Evolutionary conservation across 371 early-diverging fungal species (phyloP).

Genomic region (Fennellomyces sp.): DNA sequence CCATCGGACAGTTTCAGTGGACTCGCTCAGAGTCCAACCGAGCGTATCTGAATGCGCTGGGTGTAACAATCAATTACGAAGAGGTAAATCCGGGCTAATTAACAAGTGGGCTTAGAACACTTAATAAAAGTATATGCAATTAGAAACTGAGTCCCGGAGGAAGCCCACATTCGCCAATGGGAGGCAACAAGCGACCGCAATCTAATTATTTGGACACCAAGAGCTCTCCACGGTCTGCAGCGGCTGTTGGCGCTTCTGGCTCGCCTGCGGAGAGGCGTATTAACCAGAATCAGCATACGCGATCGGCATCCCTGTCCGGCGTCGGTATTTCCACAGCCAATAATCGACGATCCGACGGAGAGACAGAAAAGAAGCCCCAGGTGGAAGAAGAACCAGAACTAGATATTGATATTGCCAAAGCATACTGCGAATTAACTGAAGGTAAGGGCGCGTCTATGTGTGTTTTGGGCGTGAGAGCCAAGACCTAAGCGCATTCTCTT

Average conservation of each 20-base stretch:
- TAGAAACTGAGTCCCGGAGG: constrained; percentile 12
- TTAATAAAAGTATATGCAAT: too few species aligned
- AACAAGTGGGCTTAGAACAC: too few species aligned
- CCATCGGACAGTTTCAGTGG: constrained; percentile 57
- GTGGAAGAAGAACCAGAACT: constrained; percentile 48
- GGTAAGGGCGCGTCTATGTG: constrained; percentile 21
- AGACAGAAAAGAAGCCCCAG: constrained; percentile 14
- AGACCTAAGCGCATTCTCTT: not conserved
- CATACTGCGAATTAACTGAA: constrained; percentile 56
- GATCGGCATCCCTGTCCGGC: constrained; percentile 2
- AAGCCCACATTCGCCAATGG: constrained; percentile 1
- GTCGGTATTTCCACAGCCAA: constrained; percentile 2
- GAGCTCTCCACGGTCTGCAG: constrained; percentile 3
- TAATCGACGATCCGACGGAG: not conserved
- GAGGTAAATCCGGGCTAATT: too few species aligned
- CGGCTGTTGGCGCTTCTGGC: not conserved
- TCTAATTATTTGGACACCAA: constrained; percentile 20
- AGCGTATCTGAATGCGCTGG: constrained; percentile 47
- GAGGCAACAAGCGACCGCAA: constrained; percentile 18
- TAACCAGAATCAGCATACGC: not conserved
- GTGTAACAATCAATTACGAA: constrained; percentile 45
- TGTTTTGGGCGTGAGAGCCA: not conserved
- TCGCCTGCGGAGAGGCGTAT: not conserved
- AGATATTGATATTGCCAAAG: constrained; percentile 55
- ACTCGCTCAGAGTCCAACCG: constrained; percentile 54